Evolutionary conservation across 352 stramenopile genomes (phyloP), one percentile per base, ranked within the genome.

Genomic region (Phytophthora agathidicida): DNA sequence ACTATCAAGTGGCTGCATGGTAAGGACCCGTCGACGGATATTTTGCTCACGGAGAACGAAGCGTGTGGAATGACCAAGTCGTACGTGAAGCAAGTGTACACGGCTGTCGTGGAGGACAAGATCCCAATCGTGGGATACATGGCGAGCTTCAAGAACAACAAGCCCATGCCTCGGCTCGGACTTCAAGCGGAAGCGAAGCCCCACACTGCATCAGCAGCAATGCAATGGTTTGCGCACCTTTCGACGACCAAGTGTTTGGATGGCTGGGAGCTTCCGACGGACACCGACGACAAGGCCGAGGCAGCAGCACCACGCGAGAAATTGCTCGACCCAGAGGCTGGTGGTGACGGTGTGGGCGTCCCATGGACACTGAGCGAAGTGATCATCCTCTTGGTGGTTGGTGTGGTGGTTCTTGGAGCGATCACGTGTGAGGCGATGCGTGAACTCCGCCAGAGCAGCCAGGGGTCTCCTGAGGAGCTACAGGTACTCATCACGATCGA

Each of bases 61-160:
- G 88, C 71, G 75, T 90, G 79, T 51, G 75, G 73, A 75, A 89
- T 50, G 65, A 77, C 5, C 53, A 70, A 20, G 61, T 84, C 41
- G 13, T 80, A 82, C 56, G 14, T 92, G 6, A 61, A 78, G 9
- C 71, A 89, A 52, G 70, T 94, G 23, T 71, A 89, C 62, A 75
- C 61, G 47, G 82, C 74, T 26, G 71, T 89, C 8, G 58, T 62
- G 3, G 68, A 89, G 20, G 58, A 88, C 7, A 71, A 83, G 7
- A 87, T 94, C 37, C 72, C 81, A 20, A 60, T 99, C 26, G 74
- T 88, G 44, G 94, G 91, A 5, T 99, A 98, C 71, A 98, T 91
- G 69, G 89, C 83, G 10, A 98, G 93, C 42, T 88, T 99, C 33
- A 57, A 98, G 35, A 91, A 98, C 63, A 98, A 98, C 59, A 98